Base-by-base conservation (phyloP, 2,329 filamentous ascomycete genomes). In the Leptographium wingfieldii region DNA sequence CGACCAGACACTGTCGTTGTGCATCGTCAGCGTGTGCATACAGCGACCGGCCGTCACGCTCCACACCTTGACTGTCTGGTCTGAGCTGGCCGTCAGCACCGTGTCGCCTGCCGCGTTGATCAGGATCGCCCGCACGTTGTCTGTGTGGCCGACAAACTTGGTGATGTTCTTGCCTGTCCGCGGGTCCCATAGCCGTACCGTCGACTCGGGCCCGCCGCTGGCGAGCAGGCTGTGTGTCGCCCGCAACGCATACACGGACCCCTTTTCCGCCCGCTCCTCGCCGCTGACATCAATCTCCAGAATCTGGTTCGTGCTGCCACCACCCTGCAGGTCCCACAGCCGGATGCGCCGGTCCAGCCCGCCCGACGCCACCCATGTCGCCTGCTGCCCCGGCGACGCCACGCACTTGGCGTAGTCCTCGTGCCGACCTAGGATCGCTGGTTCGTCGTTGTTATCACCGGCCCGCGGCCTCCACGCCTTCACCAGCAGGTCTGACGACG, bases 11-110 rank as follows among this genome's bases (percentile, higher is more conserved):
- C 92, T 96, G 69, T 96, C 91, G 69, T 95, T 95, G 74, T 99
- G 94, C 94, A 99, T 99, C 59, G 92, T 96, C 67, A 99, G 81
- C 0, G 94, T 99, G 73, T 96, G 90, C 87, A 97, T 92, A 78
- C 94, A 99, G 66, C 94, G 82, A 59, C 94, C 94, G 27, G 91
- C 92, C 12, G 89, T 94, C 66, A 97, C 86, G 65, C 92, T 96
- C 94, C 94, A 99, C 61, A 97, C 84, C 75, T 99, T 99, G 76
- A 99, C 87, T 0, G 94, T 97, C 73, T 95, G 91, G 71, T 99
- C 94, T 1, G 92, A 92, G 66, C 92, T 96, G 16, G 90, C 92
- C 0, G 92, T 96, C 78, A 99, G 83, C 66, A 99, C 89, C 49
- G 85, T 95, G 69, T 96, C 91, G 48, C 90, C 92, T 62, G 88